These are phyloP conservation scores for Fusarium citri DNA, from an alignment of 2,329 filamentous ascomycete species.

Conservation along the genomic window DNA sequence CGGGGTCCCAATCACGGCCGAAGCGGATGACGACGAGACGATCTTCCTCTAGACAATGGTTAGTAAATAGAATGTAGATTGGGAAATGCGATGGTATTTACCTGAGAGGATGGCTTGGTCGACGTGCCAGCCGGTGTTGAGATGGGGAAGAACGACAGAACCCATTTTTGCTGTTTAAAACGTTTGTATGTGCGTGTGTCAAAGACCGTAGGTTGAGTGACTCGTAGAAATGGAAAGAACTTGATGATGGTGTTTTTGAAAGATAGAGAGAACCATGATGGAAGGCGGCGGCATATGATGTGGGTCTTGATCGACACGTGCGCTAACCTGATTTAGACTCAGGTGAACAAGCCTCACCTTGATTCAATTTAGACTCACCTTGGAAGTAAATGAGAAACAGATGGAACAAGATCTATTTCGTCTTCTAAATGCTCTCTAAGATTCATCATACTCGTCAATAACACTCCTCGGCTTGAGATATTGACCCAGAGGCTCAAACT, in stretches of 20 bases:
- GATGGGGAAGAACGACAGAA: slow-evolving; percentile 91
- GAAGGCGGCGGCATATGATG: slow-evolving; percentile 14
- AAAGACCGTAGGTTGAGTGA: not conserved
- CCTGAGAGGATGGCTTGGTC: slow-evolving; percentile 85
- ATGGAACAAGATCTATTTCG: not conserved
- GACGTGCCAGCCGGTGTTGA: slow-evolving; percentile 95
- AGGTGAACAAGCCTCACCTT: slow-evolving; percentile 24
- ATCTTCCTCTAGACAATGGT: slow-evolving; percentile 75
- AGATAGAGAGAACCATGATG: slow-evolving; percentile 27
- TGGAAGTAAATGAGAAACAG: not conserved
- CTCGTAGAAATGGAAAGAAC: not conserved
- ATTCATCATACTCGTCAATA: slow-evolving; percentile 60
- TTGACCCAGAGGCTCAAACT: slow-evolving; percentile 60
- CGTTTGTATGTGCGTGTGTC: not conserved
- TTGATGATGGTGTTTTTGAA: slow-evolving; percentile 6
- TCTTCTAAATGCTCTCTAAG: not conserved
- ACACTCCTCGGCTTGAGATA: slow-evolving; percentile 64
- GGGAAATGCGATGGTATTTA: slow-evolving; percentile 1
- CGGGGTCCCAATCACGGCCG: slow-evolving; percentile 83
- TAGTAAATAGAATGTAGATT: not conserved
- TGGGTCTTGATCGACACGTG: not conserved
- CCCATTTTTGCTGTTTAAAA: slow-evolving; percentile 62
- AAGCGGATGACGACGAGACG: slow-evolving; percentile 94
- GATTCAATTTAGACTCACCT: not conserved
- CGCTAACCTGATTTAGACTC: slow-evolving; percentile 6